phyloP scores from a whole-genome alignment of 352 stramenopile species.

The Phytophthora tubulina region DNA sequence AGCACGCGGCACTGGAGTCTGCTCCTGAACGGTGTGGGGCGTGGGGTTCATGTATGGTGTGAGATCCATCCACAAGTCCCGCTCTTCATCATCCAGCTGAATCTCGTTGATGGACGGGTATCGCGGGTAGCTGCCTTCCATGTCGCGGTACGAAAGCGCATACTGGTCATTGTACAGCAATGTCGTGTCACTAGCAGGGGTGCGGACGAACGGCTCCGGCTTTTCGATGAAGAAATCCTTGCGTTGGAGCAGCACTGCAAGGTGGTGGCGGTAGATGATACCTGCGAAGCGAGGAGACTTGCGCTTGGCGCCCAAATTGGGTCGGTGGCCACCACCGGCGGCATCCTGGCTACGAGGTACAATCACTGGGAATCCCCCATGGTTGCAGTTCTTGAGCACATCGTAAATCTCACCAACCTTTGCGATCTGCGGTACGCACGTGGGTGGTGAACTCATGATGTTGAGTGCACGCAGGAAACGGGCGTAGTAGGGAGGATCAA shows the following conservation, averaged over 20 bases:
- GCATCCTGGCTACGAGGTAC: conserved; percentile 59
- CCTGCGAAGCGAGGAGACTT: conserved; percentile 70
- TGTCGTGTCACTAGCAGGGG: conserved; percentile 78
- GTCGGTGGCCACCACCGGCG: conserved; percentile 36
- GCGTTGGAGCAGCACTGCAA: conserved; percentile 83
- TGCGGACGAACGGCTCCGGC: conserved; percentile 79
- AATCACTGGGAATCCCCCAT: conserved; percentile 83
- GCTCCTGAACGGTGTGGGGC: conserved; percentile 96
- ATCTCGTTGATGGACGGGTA: conserved; percentile 87
- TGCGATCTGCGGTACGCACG: conserved; percentile 73
- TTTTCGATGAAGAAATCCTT: conserved; percentile 90
- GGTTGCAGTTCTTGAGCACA: conserved; percentile 71
- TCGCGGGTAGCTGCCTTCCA: conserved; percentile 83
- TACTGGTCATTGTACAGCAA: conserved; percentile 91
- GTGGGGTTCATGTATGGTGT: conserved; percentile 98
- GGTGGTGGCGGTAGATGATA: conserved; percentile 81
- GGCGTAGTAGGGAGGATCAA: conserved; percentile 90
- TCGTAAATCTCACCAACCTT: conserved; percentile 87
- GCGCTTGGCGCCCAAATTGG: conserved; percentile 21
- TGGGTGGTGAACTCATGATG: conserved; percentile 78
- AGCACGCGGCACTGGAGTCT: conserved; percentile 93
- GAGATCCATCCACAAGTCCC: conserved; percentile 93
- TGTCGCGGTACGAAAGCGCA: conserved; percentile 83
- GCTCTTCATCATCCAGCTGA: conserved; percentile 93
- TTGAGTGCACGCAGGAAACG: conserved; percentile 81